phyloP scores from a whole-genome alignment of 179 eudicot genomes.

The Vitellaria paradoxa region DNA sequence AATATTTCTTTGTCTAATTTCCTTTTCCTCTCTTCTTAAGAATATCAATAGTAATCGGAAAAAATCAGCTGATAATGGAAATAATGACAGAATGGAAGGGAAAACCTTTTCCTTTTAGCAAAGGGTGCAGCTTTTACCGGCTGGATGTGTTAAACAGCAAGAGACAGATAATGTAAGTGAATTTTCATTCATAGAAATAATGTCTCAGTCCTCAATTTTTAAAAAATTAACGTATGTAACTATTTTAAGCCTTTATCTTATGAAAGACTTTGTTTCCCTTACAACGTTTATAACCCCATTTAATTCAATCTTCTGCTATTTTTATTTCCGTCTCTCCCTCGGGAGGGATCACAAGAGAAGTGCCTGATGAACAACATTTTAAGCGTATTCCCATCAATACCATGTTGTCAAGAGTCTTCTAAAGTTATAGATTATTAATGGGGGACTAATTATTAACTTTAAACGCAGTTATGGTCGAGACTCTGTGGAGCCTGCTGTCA shows the following conservation, averaged over 20 bases:
- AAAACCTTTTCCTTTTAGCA: slow-evolving; percentile 87
- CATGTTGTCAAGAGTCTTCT: background rate
- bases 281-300: background rate
- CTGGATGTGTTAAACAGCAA: slow-evolving; percentile 51
- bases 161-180: slow-evolving; percentile 67
- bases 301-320: background rate
- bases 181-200: no score
- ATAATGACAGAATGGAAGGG: slow-evolving; percentile 74
- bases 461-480: slow-evolving; percentile 83
- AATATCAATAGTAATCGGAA: background rate
- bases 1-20: background rate
- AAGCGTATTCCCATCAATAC: background rate
- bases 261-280: background rate
- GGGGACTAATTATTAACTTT: slow-evolving; percentile 11
- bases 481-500: slow-evolving; percentile 79
- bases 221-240: no score
- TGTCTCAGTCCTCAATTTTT: no score
- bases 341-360: background rate
- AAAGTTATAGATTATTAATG: background rate
- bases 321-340: no score
- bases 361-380: no score
- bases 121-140: slow-evolving; percentile 96
- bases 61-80: slow-evolving; percentile 6
- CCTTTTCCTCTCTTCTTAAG: background rate
- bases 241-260: no score